Evolutionary conservation across 1,284 basidiomycete genomes (phyloP).

Genomic region (Rhodotorula sp.): DNA sequence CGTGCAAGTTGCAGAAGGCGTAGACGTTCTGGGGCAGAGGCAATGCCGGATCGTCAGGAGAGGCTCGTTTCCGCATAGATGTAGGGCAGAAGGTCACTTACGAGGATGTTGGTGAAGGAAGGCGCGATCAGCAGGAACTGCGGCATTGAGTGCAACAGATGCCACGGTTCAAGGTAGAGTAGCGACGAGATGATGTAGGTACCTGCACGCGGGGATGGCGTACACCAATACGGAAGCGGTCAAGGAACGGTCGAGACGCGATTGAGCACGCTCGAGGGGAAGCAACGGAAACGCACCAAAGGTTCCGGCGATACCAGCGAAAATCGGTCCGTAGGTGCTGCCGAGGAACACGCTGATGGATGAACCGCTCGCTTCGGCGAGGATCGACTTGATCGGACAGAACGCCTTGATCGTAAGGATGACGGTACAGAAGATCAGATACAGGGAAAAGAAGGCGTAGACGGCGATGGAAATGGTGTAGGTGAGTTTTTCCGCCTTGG

Average conservation of each 20-base stretch:
- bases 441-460: constrained; percentile 53
- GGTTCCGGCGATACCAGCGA: constrained; percentile 84
- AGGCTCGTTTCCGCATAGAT: constrained; percentile 49
- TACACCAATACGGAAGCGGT: constrained; percentile 49
- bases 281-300: constrained; percentile 61
- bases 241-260: constrained; percentile 64
- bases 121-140: constrained; percentile 66
- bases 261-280: not conserved
- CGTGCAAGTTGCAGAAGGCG: constrained; percentile 92
- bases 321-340: constrained; percentile 55
- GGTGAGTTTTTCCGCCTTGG: constrained; percentile 84
- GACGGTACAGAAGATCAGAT: constrained; percentile 80
- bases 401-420: constrained; percentile 78
- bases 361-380: constrained; percentile 1
- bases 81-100: constrained; percentile 58
- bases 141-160: constrained; percentile 94
- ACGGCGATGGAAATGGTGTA: constrained; percentile 79
- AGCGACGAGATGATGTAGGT: constrained; percentile 84
- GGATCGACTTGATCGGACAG: constrained; percentile 44
- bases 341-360: constrained; percentile 35
- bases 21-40: constrained; percentile 64
- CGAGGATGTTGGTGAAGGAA: constrained; percentile 57
- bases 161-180: constrained; percentile 96
- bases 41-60: constrained; percentile 44
- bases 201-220: constrained; percentile 50